Evolutionary conservation across 2,329 filamentous ascomycete species (phyloP).

Genomic region (Diaporthe vexans): DNA sequence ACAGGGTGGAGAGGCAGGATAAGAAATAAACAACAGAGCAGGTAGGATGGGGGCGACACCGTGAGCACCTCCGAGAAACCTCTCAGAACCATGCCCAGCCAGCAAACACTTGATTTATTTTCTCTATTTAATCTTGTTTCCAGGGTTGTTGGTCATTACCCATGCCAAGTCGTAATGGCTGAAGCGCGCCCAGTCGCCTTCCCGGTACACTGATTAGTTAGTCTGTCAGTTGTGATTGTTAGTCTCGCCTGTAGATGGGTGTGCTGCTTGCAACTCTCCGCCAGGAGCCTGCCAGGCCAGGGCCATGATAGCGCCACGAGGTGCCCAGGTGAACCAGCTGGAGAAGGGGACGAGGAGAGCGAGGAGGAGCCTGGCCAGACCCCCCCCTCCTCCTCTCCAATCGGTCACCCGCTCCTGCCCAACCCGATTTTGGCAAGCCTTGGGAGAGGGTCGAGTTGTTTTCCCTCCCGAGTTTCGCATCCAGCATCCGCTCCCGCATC

Average conservation of each 20-base stretch:
- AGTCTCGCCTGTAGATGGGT: conserved; percentile 2
- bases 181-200: not conserved
- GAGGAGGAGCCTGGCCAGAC: not conserved
- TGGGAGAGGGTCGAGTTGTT: conserved; percentile 37
- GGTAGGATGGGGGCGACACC: no score
- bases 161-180: not conserved
- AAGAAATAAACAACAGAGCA: conserved; percentile 20
- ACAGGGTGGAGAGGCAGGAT: not conserved
- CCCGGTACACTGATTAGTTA: not conserved
- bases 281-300: conserved; percentile 4
- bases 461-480: conserved; percentile 43
- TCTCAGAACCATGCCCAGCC: not conserved
- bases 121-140: not conserved
- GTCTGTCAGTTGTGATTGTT: conserved; percentile 16
- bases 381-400: not conserved
- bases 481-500: conserved; percentile 29
- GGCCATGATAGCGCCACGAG: conserved; percentile 15
- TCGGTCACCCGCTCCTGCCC: conserved; percentile 5
- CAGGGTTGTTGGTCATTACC: not conserved
- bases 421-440: conserved; percentile 21
- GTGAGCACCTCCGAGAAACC: not conserved
- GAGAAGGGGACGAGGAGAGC: conserved; percentile 10
- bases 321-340: conserved; percentile 19
- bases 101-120: not conserved
- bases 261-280: conserved; percentile 17